Base-by-base conservation (phyloP, 345 rosid genomes). In the Brassica incana region DNA sequence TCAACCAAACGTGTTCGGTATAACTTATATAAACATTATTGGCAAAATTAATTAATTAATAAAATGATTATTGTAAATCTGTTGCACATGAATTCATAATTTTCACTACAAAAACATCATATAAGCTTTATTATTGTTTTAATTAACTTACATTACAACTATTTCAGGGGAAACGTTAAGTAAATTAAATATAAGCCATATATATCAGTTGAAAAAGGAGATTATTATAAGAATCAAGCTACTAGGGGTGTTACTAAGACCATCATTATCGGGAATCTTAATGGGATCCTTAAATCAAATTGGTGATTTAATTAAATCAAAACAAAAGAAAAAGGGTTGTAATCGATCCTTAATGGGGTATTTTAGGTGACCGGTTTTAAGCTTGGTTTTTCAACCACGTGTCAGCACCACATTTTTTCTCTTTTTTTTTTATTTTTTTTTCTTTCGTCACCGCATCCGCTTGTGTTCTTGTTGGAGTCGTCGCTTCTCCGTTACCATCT, bases 171-270 rank as follows among this genome's bases (percentile, higher is more conserved):
- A 3, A 18, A 58, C 18, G 25, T 56, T 50, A 1, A 15, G 15
- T 8, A 52, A 29, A 27, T 27, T 27, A 52, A 52, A 18, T n/a
- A n/a, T 52, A n/a, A 52, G 16, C 1, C 20, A 52, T 15, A 52
- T 52, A n/a, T 52, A 36, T 36, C 40, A 36, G 9, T 36, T 36
- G 1, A 29, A 48, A 48, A 48, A 48, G 6, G 16, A 14, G 15
- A n/a, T 52, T 52, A 45, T 56, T 25, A 56, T 56, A 75, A 2
- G 60, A 75, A 23, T 16, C 60, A 59, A 59, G 64, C 63, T 40
- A 59, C 15, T 69, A 35, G 62, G 64, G 48, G 74, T 43, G 35
- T 76, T 67, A 76, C 29, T 50, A 50, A 23, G 25, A 23, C 25
- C 25, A 23, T 23, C 25, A 23, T 23, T 23, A 23, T 23, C 25